Conservation (phyloP, 2,329 filamentous ascomycete species). For the Cercospora sp. region DNA sequence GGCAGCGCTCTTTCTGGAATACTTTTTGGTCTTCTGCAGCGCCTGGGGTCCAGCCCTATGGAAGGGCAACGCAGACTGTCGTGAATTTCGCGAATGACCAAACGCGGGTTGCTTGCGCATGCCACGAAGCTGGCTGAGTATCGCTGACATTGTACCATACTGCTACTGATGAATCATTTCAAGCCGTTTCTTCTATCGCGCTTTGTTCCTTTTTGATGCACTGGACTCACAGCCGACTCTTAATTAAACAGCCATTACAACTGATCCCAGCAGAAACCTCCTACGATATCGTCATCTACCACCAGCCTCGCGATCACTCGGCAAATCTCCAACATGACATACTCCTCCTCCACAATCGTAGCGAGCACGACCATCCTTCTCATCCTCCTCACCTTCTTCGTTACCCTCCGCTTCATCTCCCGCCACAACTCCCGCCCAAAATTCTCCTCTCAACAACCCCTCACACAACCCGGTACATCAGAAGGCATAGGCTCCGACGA, state of each 20-base stretch:
- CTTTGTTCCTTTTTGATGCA: neutral
- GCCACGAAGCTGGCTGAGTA: neutral
- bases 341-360: conserved; percentile 7
- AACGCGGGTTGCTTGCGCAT: neutral
- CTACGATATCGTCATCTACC: neutral
- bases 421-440: neutral
- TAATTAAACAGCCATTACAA: neutral
- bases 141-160: neutral
- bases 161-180: neutral
- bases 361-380: conserved; percentile 9
- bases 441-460: neutral
- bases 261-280: neutral
- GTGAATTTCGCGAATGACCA: neutral
- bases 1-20: neutral
- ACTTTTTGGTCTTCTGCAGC: neutral
- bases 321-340: neutral
- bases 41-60: neutral
- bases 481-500: conserved; percentile 6
- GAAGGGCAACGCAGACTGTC: neutral
- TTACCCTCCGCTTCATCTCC: conserved; percentile 8
- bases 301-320: neutral
- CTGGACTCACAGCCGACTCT: neutral
- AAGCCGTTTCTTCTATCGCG: neutral
- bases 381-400: conserved; percentile 7
- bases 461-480: neutral